Evolutionary conservation across 2,329 filamentous ascomycete genomes (phyloP).

Genomic region (Pestalotiopsis sp.): DNA sequence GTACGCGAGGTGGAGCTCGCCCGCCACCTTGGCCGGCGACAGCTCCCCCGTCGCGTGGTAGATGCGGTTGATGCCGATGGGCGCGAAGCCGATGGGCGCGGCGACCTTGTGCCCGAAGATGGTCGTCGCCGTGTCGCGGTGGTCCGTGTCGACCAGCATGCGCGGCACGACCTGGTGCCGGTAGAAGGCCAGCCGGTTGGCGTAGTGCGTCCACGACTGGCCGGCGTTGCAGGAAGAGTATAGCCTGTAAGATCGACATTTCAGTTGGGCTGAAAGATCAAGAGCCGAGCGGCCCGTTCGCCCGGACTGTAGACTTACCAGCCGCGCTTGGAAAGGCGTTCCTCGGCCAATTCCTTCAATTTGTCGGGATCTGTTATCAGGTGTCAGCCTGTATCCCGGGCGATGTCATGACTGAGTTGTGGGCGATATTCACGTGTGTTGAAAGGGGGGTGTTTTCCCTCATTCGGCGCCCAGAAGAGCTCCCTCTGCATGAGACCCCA

Average conservation of each 20-base stretch:
- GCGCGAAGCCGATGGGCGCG: slow-evolving; percentile 43
- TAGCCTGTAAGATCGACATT: slow-evolving; percentile 32
- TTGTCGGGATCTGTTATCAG: slow-evolving; percentile 50
- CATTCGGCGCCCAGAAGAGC: slow-evolving; percentile 30
- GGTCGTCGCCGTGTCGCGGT: slow-evolving; percentile 56
- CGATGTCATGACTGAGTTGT: not conserved
- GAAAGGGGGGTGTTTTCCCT: slow-evolving; percentile 27
- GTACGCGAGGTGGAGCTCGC: slow-evolving; percentile 22
- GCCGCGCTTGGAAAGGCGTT: slow-evolving; percentile 58
- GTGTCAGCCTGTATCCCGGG: not conserved
- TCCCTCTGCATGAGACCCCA: slow-evolving; percentile 29
- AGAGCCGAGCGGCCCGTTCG: not conserved
- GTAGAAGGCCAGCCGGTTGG: slow-evolving; percentile 67
- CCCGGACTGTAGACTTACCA: slow-evolving; percentile 38
- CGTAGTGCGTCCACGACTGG: slow-evolving; percentile 52
- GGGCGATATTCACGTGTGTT: slow-evolving; percentile 24
- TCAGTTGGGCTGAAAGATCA: not conserved
- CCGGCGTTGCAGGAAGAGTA: slow-evolving; percentile 62
- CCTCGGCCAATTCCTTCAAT: slow-evolving; percentile 59
- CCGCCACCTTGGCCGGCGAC: slow-evolving; percentile 28
- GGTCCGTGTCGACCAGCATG: slow-evolving; percentile 63
- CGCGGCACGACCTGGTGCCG: slow-evolving; percentile 64
- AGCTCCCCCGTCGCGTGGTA: slow-evolving; percentile 62
- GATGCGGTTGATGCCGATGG: slow-evolving; percentile 51
- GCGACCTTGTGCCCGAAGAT: slow-evolving; percentile 64